phyloP scores from a whole-genome alignment of 108 stramenopile genomes.

The Nitzschia palea region DNA sequence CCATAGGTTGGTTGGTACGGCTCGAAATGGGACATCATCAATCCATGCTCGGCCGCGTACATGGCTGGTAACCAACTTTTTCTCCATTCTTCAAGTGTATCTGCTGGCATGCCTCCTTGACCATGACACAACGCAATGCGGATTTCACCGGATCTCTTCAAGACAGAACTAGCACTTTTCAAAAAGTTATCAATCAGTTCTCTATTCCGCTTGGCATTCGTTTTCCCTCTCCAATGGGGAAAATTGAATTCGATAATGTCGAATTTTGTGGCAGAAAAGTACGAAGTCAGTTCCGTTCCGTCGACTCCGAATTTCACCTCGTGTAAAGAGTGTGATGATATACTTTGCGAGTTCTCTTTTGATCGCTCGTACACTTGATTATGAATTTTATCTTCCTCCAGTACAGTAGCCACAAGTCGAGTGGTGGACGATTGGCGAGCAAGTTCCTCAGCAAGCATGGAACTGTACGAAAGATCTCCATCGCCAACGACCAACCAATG shows the following conservation, averaged over 20 bases:
- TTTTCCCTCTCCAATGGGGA: slow-evolving; percentile 87
- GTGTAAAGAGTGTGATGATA: slow-evolving; percentile 25
- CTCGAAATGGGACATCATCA: slow-evolving; percentile 47
- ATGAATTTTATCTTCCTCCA: slow-evolving; percentile 71
- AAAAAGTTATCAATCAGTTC: slow-evolving; percentile 61
- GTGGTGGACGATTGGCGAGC: slow-evolving; percentile 22
- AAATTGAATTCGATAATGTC: slow-evolving; percentile 84
- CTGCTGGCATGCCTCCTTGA: slow-evolving; percentile 68
- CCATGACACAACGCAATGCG: slow-evolving; percentile 67
- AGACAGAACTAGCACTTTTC: slow-evolving; percentile 48
- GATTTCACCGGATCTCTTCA: slow-evolving; percentile 67
- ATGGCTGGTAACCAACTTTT: slow-evolving; percentile 69
- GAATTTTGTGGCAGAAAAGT: slow-evolving; percentile 55
- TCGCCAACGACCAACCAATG: slow-evolving; percentile 72
- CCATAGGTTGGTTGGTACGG: slow-evolving; percentile 56
- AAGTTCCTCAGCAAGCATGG: slow-evolving; percentile 45
- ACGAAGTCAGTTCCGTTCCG: slow-evolving; percentile 51
- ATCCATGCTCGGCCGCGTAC: slow-evolving; percentile 64
- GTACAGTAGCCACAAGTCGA: slow-evolving; percentile 60
- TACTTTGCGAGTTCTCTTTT: slow-evolving; percentile 20
- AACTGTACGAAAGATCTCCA: slow-evolving; percentile 79
- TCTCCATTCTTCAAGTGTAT: slow-evolving; percentile 57
- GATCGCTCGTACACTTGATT: slow-evolving; percentile 47
- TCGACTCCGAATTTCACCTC: slow-evolving; percentile 61
- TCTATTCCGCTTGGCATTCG: slow-evolving; percentile 73